Evolutionary conservation across 371 early-diverging fungal species (phyloP), one percentile per base, ranked within the genome.

Genomic region (Vairimorpha ceranae): DNA sequence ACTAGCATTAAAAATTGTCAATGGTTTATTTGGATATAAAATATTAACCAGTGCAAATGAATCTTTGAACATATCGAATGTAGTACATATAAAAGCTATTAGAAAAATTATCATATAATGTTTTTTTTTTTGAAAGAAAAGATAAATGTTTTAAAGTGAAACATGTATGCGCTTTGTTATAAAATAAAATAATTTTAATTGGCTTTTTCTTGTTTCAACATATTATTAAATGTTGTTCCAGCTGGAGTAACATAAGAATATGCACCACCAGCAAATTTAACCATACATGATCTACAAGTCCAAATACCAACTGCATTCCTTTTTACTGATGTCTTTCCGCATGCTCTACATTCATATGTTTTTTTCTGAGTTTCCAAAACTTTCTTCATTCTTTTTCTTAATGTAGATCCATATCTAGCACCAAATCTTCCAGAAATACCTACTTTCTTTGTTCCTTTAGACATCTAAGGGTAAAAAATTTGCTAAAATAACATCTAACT

Each of bases 371-470:
- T 92, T 86, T 94, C 92, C 89, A 95, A 96, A 88, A 94, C 93
- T 88, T 93, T 93, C 91, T 96, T 96, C 79, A 95, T 90, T 88
- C 91, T 91, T 89, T 96, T 98, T 88, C 97, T 90, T 80, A 98
- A 89, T 75, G 99, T 95, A 78, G 97, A 92, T 89, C 99, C 99
- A 88, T 98, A 98, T 88, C 99, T 93, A 84, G 93, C 91, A 86
- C 99, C 99, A 89, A 97, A 98, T 87, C 95, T 97, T 84, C 99
- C 99, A 87, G 89, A 88, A 85, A 97, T 91, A 87, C 99, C 99
- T 84, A 95, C 94, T 89, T 98, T 98, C 89, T 92, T 95, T 70
- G 99, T 98, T 86, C 95, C 90, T 87, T 93, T 79, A n/a, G 78
- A 70, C 79, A 77, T 80, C 35, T 19, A 21, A 33, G 72, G 68